These are phyloP conservation scores for Cymodocea nodosa DNA, from an alignment of 116 monocot genomes.

Conservation along the genomic window DNA sequence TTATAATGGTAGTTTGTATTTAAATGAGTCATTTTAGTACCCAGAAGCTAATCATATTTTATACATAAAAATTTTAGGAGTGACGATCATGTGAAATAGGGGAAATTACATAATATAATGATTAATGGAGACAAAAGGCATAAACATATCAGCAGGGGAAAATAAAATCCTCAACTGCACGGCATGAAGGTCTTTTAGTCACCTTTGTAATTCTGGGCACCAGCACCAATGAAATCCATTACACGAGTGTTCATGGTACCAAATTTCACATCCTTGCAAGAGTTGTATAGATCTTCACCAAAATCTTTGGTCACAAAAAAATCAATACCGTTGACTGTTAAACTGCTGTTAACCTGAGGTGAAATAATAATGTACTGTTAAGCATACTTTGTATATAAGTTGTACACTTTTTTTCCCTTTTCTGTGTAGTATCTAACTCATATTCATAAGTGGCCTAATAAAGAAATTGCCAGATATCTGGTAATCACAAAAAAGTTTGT, in stretches of 20 bases:
- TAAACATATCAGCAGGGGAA: neutral
- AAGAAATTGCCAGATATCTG: no score
- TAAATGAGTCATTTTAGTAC: neutral
- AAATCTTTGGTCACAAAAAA: constrained; percentile 46
- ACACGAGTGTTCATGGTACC: constrained; percentile 84
- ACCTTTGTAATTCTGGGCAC: constrained; percentile 86
- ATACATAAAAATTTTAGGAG: no score
- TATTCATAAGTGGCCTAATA: no score
- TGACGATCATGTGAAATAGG: neutral
- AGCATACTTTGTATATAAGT: neutral
- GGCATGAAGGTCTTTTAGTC: neutral
- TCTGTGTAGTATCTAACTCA: no score
- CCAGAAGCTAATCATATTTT: neutral
- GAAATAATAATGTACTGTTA: constrained; percentile 1
- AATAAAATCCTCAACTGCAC: neutral
- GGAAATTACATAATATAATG: neutral
- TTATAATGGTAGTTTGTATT: no score
- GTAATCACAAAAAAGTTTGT: no score
- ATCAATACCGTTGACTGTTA: constrained; percentile 82
- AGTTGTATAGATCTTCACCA: constrained; percentile 65
- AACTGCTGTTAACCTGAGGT: constrained; percentile 49
- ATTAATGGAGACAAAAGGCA: neutral
- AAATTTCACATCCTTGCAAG: constrained; percentile 99
- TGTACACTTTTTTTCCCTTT: no score
- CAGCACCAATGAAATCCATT: constrained; percentile 89